phyloP scores from a whole-genome alignment of 2,329 filamentous ascomycete species.

The Akanthomyces uredinophilus region DNA sequence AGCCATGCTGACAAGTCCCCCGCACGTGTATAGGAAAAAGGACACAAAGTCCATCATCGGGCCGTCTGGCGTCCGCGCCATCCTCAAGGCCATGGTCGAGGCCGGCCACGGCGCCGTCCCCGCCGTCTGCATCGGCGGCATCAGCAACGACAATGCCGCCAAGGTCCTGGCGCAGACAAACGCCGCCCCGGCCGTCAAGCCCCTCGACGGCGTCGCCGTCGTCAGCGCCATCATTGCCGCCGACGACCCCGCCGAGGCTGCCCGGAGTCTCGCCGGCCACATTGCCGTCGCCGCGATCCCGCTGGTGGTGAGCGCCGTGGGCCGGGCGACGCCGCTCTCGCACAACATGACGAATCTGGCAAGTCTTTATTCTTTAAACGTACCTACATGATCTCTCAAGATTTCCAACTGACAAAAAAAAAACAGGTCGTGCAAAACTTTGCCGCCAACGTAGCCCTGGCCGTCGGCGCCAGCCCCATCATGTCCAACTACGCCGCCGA shows the following conservation, averaged over 20 bases:
- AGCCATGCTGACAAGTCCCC: background rate
- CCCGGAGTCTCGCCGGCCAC: constrained; percentile 47
- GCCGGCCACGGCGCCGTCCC: constrained; percentile 42
- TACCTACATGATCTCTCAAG: too few species aligned
- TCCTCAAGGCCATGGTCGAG: constrained; percentile 51
- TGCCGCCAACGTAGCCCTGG: constrained; percentile 82
- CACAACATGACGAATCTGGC: constrained; percentile 97
- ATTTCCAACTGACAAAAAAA: too few species aligned
- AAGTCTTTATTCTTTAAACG: constrained; percentile 14
- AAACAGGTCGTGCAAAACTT: constrained; percentile 78
- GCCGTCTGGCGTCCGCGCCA: constrained; percentile 48
- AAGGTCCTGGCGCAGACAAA: constrained; percentile 67
- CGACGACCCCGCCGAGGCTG: constrained; percentile 57
- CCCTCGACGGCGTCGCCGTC: constrained; percentile 75
- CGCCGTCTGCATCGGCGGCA: constrained; percentile 82
- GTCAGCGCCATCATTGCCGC: constrained; percentile 85
- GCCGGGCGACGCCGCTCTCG: constrained; percentile 62
- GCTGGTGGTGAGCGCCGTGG: constrained; percentile 55
- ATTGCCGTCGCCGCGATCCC: constrained; percentile 46
- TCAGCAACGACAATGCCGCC: constrained; percentile 72
- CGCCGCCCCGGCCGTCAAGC: constrained; percentile 41
- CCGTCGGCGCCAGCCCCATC: constrained; percentile 82
- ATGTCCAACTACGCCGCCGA: constrained; percentile 88
- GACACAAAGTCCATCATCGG: constrained; percentile 68
- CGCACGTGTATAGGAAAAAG: constrained; percentile 60